Base-by-base conservation (phyloP, 345 rosid species). In the Eucalyptus guilfoylei region DNA sequence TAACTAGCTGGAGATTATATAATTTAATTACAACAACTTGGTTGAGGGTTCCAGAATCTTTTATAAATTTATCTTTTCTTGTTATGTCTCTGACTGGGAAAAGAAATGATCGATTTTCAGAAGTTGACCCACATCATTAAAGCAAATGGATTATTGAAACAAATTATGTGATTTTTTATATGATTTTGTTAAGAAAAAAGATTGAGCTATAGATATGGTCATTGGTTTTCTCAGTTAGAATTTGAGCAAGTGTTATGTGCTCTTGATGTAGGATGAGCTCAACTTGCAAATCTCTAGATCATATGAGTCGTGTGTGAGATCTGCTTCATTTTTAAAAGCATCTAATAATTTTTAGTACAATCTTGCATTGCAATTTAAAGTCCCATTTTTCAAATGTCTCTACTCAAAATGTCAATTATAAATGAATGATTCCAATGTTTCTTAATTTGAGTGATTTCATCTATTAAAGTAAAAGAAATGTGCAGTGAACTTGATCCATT, bases 251-350 rank as follows among this genome's bases (percentile, higher is more conserved):
- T 8, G 19, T 32, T 67, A 2, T 9, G 17, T 32, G 19, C 5
- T 1, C 21, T 15, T 14, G 2, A 13, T n/a, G 37, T 32, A 14
- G 21, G 37, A 55, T n/a, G 34, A 64, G 76, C 76, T n/a, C 10
- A 67, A 15, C 37, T 64, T 16, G 1, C 67, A 12, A 11, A 30
- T 28, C 8, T 64, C 32, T 30, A 12, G 1, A 14, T n/a, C 11
- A 14, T 14, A 14, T 14, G 11, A 1, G 0, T 67, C 23, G 1
- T 5, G 0, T 11, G 1, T 15, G 6, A 67, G 21, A 13, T 9
- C 6, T 16, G 4, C 23, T 16, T 16, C 7, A 8, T 0, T 67
- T 32, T 67, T 4, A 4, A 1, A 7, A 69, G 23, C 21, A 69
- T 34, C 19, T 9, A 17, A 32, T 23, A 69, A 69, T 15, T 32